Base-by-base conservation (phyloP, 2,329 filamentous ascomycete species). In the Fusarium coicis region DNA sequence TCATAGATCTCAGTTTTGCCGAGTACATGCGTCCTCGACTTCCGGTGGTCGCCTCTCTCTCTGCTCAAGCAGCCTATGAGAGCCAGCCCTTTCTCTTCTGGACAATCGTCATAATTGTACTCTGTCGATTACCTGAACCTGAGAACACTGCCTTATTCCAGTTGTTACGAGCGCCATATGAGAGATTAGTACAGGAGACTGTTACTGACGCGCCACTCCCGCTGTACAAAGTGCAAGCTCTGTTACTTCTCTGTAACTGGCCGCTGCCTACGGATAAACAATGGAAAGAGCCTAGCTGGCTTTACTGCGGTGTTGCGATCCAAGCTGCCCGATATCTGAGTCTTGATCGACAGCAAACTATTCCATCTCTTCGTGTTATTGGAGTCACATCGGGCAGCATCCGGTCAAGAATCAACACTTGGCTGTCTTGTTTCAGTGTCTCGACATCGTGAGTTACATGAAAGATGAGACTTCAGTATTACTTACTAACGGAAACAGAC, bases 271-370 rank as follows among this genome's bases (percentile, higher is more conserved):
- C 47, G 3, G 63, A 65, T 2, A 40, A 43, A 10, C 73, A 75
- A 28, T 42, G 57, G n/a, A 49, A 50, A 10, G 73, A 75, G 10
- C 57, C 69, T 1, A 68, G 72, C 1, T 75, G 72, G 73, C 54
- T 75, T 1, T 66, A 75, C 11, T 75, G 73, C 2, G 73, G 73
- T 10, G 49, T 74, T 3, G 69, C 66, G 4, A 71, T 74, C 2
- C 72, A 75, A 28, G 72, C 73, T 12, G 72, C 73, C 1, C 55
- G 73, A n/a, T 74, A 63, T 15, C 30, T 75, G 46, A 69, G 73
- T 18, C 54, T 75, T 2, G 73, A 75, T 19, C 60, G 73, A 1
- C 66, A 75, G 26, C 73, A 75, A 7, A 68, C 69, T 0, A 60
- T 73, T 1, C 73, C 73, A 1, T 61, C 69, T 0, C 44, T 61